Evolutionary conservation across 2,329 filamentous ascomycete genomes (phyloP), one percentile per base, ranked within the genome.

Genomic region (Hypoxylon sp.): DNA sequence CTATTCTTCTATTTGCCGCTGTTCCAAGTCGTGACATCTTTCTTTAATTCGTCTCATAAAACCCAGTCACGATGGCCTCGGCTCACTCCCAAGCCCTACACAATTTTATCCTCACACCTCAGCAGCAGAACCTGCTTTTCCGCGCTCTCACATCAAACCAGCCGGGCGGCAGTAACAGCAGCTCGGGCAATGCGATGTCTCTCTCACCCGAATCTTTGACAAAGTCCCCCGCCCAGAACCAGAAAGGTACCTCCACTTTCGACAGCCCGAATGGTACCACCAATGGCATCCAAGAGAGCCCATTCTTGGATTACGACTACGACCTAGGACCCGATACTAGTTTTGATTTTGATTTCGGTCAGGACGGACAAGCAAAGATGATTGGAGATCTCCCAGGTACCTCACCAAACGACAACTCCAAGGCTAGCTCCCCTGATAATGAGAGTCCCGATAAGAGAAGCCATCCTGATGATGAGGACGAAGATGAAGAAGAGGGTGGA

Each of bases 251-350:
- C 80, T 81, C 81, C 44, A 57, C 56, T 17, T 81, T 83, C 1
- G 82, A 84, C 35, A 80, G 80, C 26, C 78, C 88, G 50, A 76
- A 74, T 19, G 54, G 54, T 10, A 56, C 53, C 6, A 54, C 68
- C 57, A 63, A 58, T 61, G 86, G 83, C 70, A 87, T 89, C 48
- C 89, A 94, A 33, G 92, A 94, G 53, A 96, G 92, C 70, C 94
- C 94, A 0, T 94, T 91, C 76, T 85, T 97, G 64, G 94, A 97
- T 71, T 96, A 94, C 75, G 90, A 92, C 72, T 91, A 92, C 71
- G 90, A 92, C 51, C 90, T 94, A 64, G 93, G 94, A 65, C 85
- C 84, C 65, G 92, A 94, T 75, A 87, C 87, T 37, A 90, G 85
- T 77, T 94, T 94, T 78, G 92, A 94, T 73, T 94, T 94, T 71